Evolutionary conservation across 192 early-diverging fungal genomes (phyloP).

Genomic region (Coemansia sp.): DNA sequence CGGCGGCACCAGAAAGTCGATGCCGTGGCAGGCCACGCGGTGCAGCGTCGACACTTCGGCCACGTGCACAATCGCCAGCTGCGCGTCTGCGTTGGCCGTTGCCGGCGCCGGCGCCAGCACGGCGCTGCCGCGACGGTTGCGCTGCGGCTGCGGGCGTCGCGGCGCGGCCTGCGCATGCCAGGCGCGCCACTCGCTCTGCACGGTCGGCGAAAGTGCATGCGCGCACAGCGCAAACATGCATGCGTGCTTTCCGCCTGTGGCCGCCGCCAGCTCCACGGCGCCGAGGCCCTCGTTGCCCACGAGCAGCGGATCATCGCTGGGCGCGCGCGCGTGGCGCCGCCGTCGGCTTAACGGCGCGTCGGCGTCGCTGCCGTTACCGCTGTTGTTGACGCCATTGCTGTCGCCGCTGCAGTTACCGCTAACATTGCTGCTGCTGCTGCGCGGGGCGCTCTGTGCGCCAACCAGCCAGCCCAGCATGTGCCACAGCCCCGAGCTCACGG

Average conservation of each 20-base stretch:
- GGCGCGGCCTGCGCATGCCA: conserved; percentile 25
- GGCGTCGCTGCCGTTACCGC: not conserved
- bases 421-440: no score
- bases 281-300: conserved; percentile 53
- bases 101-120: not conserved
- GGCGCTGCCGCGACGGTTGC: not conserved
- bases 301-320: conserved; percentile 41
- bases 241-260: conserved; percentile 10
- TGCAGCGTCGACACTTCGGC: conserved; percentile 52
- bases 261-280: conserved; percentile 32
- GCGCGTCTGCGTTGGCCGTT: not conserved
- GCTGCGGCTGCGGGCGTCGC: not conserved
- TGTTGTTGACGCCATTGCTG: not conserved
- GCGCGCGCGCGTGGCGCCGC: conserved; percentile 13
- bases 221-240: conserved; percentile 50
- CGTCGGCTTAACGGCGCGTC: not conserved
- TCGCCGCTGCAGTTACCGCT: no score
- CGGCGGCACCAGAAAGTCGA: conserved; percentile 38
- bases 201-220: conserved; percentile 30
- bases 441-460: conserved; percentile 12
- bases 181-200: conserved; percentile 28
- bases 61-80: conserved; percentile 45
- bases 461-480: conserved; percentile 52
- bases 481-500: conserved; percentile 38
- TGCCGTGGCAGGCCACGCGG: conserved; percentile 32